Conservation (phyloP, 208 protist species). For the Leishmania lainsoni region DNA sequence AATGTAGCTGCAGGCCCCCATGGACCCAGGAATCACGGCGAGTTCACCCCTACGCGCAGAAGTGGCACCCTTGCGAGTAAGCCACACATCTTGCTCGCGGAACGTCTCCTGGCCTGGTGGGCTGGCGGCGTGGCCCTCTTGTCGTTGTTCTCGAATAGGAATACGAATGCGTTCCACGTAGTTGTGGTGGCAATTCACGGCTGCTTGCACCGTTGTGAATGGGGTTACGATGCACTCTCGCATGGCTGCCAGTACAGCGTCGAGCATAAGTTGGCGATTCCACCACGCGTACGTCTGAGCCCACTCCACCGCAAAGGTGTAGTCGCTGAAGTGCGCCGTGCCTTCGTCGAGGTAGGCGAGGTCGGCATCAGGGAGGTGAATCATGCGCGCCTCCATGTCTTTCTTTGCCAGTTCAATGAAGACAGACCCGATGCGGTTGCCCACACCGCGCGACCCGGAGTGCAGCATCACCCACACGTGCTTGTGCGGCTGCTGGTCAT, state of each 20-base stretch:
- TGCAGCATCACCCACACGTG: conserved; percentile 93
- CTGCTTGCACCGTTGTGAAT: conserved; percentile 48
- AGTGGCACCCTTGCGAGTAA: conserved; percentile 90
- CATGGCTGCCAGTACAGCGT: conserved; percentile 64
- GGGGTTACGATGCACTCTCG: conserved; percentile 33
- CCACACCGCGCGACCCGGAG: conserved; percentile 87
- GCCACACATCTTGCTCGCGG: conserved; percentile 59
- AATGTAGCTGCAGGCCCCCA: conserved; percentile 90
- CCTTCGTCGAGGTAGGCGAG: conserved; percentile 86
- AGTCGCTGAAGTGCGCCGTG: conserved; percentile 80
- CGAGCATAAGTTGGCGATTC: conserved; percentile 88
- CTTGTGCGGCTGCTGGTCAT: conserved; percentile 41
- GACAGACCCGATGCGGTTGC: conserved; percentile 82
- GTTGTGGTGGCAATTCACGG: conserved; percentile 94
- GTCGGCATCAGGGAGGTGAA: conserved; percentile 58
- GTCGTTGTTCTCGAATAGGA: not conserved
- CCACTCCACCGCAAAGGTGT: conserved; percentile 85
- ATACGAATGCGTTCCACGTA: conserved; percentile 67
- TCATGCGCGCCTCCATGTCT: conserved; percentile 68
- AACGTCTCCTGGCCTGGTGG: not conserved
- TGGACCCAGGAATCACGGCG: conserved; percentile 90
- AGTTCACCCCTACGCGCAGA: conserved; percentile 70
- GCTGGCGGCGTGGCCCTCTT: not conserved
- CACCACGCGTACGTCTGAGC: conserved; percentile 76
- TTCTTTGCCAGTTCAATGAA: conserved; percentile 87